Evolutionary conservation across 495 filamentous ascomycete species (phyloP).

Genomic region (Hyaloscypha variabilis): DNA sequence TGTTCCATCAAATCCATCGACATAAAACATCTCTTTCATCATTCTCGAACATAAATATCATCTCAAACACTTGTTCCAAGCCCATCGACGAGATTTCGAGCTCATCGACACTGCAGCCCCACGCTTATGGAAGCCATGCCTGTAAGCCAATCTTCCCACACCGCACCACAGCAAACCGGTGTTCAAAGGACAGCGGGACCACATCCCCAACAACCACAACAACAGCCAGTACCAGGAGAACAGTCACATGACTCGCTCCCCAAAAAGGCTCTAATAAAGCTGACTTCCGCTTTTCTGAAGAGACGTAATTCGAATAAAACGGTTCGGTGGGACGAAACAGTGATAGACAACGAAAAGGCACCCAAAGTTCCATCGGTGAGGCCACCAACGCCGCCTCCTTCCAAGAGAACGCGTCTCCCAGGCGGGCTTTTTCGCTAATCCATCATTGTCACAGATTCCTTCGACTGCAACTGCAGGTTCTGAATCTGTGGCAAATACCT

Average conservation of each 20-base stretch:
- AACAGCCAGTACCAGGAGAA: neutral
- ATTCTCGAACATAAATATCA: slow-evolving; percentile 8
- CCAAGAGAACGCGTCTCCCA: no score
- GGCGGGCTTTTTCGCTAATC: no score
- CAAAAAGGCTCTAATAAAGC: neutral
- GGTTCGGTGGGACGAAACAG: slow-evolving; percentile 18
- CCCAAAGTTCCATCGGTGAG: slow-evolving; percentile 2
- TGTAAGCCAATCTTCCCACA: neutral
- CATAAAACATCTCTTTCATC: slow-evolving; percentile 16
- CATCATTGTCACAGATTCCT: neutral
- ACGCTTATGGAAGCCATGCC: slow-evolving; percentile 6
- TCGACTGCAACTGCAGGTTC: neutral
- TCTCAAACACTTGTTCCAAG: neutral
- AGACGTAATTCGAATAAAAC: neutral
- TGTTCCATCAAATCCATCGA: slow-evolving; percentile 20
- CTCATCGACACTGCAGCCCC: slow-evolving; percentile 3
- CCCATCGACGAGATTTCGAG: neutral
- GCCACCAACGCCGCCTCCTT: neutral
- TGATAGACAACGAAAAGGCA: slow-evolving; percentile 20
- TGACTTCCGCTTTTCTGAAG: slow-evolving; percentile 2
- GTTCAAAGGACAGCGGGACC: neutral
- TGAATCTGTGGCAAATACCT: slow-evolving; percentile 3
- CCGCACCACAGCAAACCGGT: neutral
- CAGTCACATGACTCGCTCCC: neutral
- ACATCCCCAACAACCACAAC: neutral